A percentile compares a stretch with the other conserved stretches of the same genome.
Conservation (phyloP, 805 yeast genomes). For the Candida namnaoensis region DNA sequence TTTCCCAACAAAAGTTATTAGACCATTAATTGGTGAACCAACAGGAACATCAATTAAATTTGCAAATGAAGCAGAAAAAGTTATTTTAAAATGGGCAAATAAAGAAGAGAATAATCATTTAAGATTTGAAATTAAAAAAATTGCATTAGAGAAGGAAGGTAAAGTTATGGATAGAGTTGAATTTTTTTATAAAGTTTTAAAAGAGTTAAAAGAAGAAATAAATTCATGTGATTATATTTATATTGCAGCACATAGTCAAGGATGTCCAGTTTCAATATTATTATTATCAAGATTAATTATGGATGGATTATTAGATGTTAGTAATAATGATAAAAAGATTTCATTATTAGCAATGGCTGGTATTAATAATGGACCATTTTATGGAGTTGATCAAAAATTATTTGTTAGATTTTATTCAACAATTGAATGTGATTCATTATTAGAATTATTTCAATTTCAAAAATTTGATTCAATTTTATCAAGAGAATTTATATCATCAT, state of each 20-base stretch:
- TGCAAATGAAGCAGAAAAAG: constrained; percentile 82
- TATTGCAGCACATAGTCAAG: constrained; percentile 93
- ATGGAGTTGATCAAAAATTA: constrained; percentile 77
- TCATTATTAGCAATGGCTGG: constrained; percentile 94
- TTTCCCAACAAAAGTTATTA: constrained; percentile 78
- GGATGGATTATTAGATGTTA: constrained; percentile 34
- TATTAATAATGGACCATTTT: constrained; percentile 87
- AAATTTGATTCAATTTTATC: constrained; percentile 67
- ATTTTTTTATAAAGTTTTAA: constrained; percentile 63
- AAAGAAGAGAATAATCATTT: constrained; percentile 19
- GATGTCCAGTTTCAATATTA: constrained; percentile 84
- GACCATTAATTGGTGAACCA: constrained; percentile 90
- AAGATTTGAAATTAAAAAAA: constrained; percentile 63
- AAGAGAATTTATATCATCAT: constrained; percentile 55
- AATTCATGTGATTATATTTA: constrained; percentile 78
- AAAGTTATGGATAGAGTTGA: constrained; percentile 80
- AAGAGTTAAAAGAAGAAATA: constrained; percentile 48
- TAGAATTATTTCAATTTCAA: constrained; percentile 85
- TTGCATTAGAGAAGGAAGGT: constrained; percentile 92
- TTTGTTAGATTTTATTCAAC: constrained; percentile 85
- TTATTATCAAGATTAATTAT: constrained; percentile 67
- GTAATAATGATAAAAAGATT: constrained; percentile 24
- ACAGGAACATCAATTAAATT: constrained; percentile 92
- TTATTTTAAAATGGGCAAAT: constrained; percentile 60
- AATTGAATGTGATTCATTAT: constrained; percentile 79